phyloP scores from a whole-genome alignment of 208 protist species.

The Trypanosoma conorhini region DNA sequence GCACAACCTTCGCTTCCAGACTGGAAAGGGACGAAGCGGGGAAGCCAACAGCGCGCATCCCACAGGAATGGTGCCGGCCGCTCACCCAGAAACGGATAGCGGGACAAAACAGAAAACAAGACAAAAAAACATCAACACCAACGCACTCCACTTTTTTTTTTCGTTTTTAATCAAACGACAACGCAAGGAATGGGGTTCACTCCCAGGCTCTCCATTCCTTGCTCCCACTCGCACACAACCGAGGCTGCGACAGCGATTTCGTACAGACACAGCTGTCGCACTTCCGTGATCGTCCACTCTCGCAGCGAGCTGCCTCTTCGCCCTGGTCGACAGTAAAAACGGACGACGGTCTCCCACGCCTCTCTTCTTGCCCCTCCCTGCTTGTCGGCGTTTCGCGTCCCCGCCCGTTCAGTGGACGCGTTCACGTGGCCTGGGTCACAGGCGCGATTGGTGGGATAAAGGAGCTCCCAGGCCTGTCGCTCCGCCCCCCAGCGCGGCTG shows the following conservation, averaged over 20 bases:
- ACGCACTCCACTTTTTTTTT: neutral
- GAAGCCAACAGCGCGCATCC: neutral
- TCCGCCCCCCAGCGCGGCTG: constrained; percentile 56
- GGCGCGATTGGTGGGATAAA: constrained; percentile 49
- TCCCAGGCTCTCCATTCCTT: constrained; percentile 56
- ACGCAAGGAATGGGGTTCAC: constrained; percentile 84
- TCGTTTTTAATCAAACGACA: constrained; percentile 24
- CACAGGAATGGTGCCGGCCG: neutral
- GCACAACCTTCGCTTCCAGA: neutral
- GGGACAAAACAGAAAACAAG: constrained; percentile 10
- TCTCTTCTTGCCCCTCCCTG: neutral
- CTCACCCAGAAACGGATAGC: neutral
- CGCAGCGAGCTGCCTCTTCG: neutral
- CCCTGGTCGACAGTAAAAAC: constrained; percentile 43
- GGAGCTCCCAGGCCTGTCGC: constrained; percentile 64
- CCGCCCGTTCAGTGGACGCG: neutral
- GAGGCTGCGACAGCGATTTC: constrained; percentile 54
- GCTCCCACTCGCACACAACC: constrained; percentile 77
- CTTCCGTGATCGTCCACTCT: constrained; percentile 66
- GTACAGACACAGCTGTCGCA: constrained; percentile 63
- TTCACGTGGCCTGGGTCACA: constrained; percentile 12
- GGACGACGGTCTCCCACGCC: constrained; percentile 70
- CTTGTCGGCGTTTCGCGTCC: neutral
- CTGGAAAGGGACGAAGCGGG: neutral
- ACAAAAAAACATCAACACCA: neutral